Percentiles rank a stretch among this genome's conserved stretches.
These are phyloP conservation scores for Podaxis rugospora DNA, from an alignment of 768 basidiomycete genomes.

Conservation along the genomic window DNA sequence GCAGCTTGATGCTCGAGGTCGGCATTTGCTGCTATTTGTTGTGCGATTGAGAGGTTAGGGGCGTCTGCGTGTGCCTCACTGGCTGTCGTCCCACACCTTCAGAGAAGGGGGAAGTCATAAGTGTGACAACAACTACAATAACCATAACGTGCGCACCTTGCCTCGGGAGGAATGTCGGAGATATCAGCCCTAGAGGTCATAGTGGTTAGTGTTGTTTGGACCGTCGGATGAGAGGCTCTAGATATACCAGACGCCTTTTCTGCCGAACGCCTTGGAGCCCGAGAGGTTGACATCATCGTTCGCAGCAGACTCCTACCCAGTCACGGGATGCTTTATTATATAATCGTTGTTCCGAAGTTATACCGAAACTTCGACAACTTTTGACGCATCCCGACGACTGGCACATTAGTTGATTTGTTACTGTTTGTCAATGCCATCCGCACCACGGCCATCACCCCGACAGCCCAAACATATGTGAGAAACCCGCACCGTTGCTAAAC, in stretches of 20 bases:
- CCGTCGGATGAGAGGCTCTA: background rate
- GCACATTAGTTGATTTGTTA: no score
- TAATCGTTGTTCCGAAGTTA: no score
- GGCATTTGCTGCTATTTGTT: conserved; percentile 44
- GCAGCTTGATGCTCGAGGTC: conserved; percentile 42
- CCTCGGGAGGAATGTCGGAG: conserved; percentile 29
- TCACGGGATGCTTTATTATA: no score
- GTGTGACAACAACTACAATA: background rate
- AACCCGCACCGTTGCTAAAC: no score
- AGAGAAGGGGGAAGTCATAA: conserved; percentile 11
- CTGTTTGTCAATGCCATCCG: no score
- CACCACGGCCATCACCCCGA: no score
- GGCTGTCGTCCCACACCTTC: conserved; percentile 48
- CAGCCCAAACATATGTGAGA: no score
- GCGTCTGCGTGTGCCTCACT: conserved; percentile 48
- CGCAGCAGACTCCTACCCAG: no score
- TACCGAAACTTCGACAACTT: no score
- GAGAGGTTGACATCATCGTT: conserved; percentile 7
- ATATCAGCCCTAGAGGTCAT: conserved; percentile 28
- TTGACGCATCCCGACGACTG: no score
- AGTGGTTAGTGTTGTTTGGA: background rate
- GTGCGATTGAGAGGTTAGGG: conserved; percentile 33
- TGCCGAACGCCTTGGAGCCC: background rate
- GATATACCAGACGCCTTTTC: background rate
- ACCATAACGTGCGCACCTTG: conserved; percentile 26